phyloP scores from a whole-genome alignment of 345 rosid species.

The Eutrema japonicum region DNA sequence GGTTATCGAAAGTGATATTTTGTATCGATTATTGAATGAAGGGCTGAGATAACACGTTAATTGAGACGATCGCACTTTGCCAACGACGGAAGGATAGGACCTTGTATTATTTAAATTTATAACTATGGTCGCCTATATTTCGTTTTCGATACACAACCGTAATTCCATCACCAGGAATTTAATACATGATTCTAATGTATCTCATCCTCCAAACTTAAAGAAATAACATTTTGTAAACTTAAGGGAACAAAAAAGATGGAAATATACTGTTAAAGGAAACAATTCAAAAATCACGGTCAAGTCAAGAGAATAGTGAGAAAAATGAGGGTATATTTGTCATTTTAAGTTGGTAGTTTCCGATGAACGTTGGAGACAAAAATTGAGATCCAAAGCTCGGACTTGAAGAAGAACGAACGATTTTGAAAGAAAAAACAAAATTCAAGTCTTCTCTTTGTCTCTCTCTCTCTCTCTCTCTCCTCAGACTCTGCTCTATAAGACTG shows the following conservation, averaged over 20 bases:
- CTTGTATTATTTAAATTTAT: background rate
- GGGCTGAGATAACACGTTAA: background rate
- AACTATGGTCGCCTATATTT: background rate
- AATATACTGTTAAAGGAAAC: conserved; percentile 20
- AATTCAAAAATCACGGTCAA: conserved; percentile 19
- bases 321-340: conserved; percentile 37
- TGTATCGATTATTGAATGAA: background rate
- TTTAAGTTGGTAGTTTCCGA: conserved; percentile 13
- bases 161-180: too few species aligned
- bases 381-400: conserved; percentile 38
- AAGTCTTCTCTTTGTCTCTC: conserved; percentile 5
- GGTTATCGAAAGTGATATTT: background rate
- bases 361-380: conserved; percentile 42
- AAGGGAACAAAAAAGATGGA: background rate
- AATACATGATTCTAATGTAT: background rate
- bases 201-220: background rate
- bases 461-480: conserved; percentile 23
- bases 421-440: background rate
- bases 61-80: background rate
- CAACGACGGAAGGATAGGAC: background rate
- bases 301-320: conserved; percentile 4
- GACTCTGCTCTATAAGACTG: conserved; percentile 22
- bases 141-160: background rate
- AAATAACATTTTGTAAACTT: background rate
- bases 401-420: conserved; percentile 24